phyloP scores from a whole-genome alignment of 768 basidiomycete genomes.

The Mycena sanguinolenta region DNA sequence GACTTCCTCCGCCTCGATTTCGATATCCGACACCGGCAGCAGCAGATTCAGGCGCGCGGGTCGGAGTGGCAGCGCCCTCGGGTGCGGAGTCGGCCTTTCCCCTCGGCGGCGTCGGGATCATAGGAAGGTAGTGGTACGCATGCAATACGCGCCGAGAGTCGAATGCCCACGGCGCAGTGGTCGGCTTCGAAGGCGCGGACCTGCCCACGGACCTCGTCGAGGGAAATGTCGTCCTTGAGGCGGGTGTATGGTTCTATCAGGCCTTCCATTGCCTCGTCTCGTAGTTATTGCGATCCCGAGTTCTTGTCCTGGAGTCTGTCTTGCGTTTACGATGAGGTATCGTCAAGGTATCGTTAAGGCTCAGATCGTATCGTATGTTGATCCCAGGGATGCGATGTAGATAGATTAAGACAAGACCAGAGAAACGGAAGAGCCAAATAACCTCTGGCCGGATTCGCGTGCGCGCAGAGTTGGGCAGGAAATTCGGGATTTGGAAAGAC shows the following conservation, averaged over 20 bases:
- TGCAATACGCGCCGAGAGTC: constrained; percentile 92
- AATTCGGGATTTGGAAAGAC: no score
- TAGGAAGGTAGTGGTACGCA: constrained; percentile 90
- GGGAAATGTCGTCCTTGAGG: constrained; percentile 73
- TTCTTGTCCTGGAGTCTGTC: no score
- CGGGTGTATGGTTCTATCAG: constrained; percentile 80
- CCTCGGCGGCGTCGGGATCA: constrained; percentile 82
- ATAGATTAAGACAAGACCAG: no score
- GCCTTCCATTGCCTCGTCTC: constrained; percentile 72
- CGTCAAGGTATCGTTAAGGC: no score
- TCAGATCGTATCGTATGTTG: no score
- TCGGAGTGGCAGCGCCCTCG: constrained; percentile 51
- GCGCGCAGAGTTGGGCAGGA: no score
- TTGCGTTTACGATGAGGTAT: no score
- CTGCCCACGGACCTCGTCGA: constrained; percentile 80
- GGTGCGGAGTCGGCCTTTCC: no score
- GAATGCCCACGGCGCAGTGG: constrained; percentile 76
- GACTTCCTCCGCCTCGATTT: constrained; percentile 56
- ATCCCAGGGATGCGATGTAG: no score
- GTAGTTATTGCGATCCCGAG: no score
- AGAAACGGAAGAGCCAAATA: no score
- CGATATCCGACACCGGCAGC: background rate
- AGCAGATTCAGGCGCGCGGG: background rate
- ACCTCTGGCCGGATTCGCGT: background rate
- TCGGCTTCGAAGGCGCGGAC: constrained; percentile 80